A percentile compares a stretch with the other conserved stretches of the same genome.
phyloP scores from a whole-genome alignment of 192 early-diverging fungal species.

The Helicostylum pulchrum region DNA sequence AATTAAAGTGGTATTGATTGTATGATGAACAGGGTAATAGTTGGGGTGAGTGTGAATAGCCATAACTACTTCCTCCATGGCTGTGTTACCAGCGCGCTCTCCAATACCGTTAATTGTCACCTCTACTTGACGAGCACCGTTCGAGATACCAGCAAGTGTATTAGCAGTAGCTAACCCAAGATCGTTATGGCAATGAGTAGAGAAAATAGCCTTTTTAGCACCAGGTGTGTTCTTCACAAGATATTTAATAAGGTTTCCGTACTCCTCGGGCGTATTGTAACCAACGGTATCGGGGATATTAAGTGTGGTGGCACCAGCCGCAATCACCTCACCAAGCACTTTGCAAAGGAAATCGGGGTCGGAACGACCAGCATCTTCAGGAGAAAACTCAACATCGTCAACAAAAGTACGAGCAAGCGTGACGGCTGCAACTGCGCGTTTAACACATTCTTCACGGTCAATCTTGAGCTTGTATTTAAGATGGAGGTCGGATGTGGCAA shows the following conservation, averaged over 20 bases:
- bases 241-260: slow-evolving; percentile 82
- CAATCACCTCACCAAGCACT: slow-evolving; percentile 78
- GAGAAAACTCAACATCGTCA: slow-evolving; percentile 90
- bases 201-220: slow-evolving; percentile 73
- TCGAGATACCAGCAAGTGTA: slow-evolving; percentile 83
- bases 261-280: slow-evolving; percentile 89
- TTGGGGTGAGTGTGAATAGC: slow-evolving; percentile 89
- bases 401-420: slow-evolving; percentile 74
- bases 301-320: slow-evolving; percentile 89
- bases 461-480: slow-evolving; percentile 94
- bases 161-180: slow-evolving; percentile 96
- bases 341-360: slow-evolving; percentile 87
- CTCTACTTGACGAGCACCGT: slow-evolving; percentile 95
- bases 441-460: slow-evolving; percentile 78
- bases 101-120: slow-evolving; percentile 98
- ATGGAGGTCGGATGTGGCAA: slow-evolving; percentile 97
- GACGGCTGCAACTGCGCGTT: slow-evolving; percentile 77
- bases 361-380: slow-evolving; percentile 91
- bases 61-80: slow-evolving; percentile 96
- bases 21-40: slow-evolving; percentile 85
- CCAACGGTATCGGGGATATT: slow-evolving; percentile 99
- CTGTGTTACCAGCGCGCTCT: slow-evolving; percentile 96
- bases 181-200: slow-evolving; percentile 98
- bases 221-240: slow-evolving; percentile 72
- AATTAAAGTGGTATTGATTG: slow-evolving; percentile 86